Percentiles rank a stretch among this genome's conserved stretches.
Evolutionary conservation across 805 yeast species (phyloP).

Genomic region (Candida cerambycidarum): DNA sequence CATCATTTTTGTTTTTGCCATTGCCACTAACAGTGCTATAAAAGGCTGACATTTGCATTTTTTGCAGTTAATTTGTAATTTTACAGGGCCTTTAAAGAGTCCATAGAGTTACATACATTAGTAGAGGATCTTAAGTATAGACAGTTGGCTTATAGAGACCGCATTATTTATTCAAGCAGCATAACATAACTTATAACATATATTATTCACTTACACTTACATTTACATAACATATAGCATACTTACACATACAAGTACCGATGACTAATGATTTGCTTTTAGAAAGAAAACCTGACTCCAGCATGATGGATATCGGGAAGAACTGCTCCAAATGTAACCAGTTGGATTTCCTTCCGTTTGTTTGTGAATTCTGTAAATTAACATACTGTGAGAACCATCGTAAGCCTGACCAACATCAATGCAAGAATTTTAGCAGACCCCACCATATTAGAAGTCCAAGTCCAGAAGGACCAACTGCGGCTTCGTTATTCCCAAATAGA

Average conservation of each 20-base stretch:
- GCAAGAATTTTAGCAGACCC: constrained; percentile 21
- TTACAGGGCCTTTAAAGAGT: too few relatives aligned
- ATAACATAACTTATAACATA: too few relatives aligned
- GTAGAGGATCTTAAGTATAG: too few relatives aligned
- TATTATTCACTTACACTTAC: too few relatives aligned
- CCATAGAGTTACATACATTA: too few relatives aligned
- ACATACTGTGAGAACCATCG: constrained; percentile 55
- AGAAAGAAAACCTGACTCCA: constrained; percentile 2
- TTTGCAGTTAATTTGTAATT: too few relatives aligned
- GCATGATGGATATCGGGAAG: constrained; percentile 55
- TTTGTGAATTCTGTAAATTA: constrained; percentile 48
- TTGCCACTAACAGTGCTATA: constrained; percentile 1
- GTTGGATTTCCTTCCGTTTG: constrained; percentile 59
- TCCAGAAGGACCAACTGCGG: constrained; percentile 28
- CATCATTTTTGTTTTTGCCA: constrained; percentile 2
- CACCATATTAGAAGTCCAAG: constrained; percentile 10
- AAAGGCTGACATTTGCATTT: too few relatives aligned
- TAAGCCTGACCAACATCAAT: constrained; percentile 30
- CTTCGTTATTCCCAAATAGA: constrained; percentile 53
- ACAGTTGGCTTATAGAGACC: too few relatives aligned
- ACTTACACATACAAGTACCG: too few relatives aligned
- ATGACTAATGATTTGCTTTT: constrained; percentile 6
- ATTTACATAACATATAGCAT: too few relatives aligned
- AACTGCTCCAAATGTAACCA: constrained; percentile 53
- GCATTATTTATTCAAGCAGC: too few relatives aligned